Evolutionary conservation across 129 eudicot species (phyloP), one percentile per base, ranked within the genome.

Genomic region (Arctium minus): DNA sequence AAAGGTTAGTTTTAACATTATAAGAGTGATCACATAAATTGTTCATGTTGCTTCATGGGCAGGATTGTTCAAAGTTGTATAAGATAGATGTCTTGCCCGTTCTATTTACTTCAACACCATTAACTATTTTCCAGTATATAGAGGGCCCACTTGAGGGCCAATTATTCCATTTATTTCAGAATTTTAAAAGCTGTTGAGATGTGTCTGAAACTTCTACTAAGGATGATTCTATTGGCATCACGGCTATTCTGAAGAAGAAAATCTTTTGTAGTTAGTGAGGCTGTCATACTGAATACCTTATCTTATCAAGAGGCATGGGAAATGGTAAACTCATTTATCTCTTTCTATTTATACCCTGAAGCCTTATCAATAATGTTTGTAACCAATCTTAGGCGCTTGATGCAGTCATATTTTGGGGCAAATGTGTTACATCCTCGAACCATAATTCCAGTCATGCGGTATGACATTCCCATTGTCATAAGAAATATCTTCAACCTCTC

Each of bases 271-370:
- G 99, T 96, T 83, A 93, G 91, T 85, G 99, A 96, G 88, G 99
- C 99, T 80, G 99, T 96, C 81, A 83, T 96, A 79, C 86, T 96
- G 83, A 77, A 90, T 85, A 87, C 87, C 44, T 85, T 93, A 75
- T 93, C 99, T 42, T 96, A 96, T 88, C 99, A 96, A 88, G 98
- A 96, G 90, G 99, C 99, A 72, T 96, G 99, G 99, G 99, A 96
- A 89, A 96, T 96, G 99, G 99, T 96, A 81, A 89, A 22, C 40
- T 38, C 53, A 17, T 74, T 65, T 8, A 73, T 79, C 83, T 78
- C 22, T 65, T 79, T 79, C 33, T 44, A 42, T 15, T 79, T 72
- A 73, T 84, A 73, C 75, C 80, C 3, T 83, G 33, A 76, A 70
- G 15, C 37, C 18, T 35, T 83, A 18, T 32, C 22, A 33, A 22